Percentiles rank a stretch among this genome's conserved stretches.
These are phyloP conservation scores for Colletotrichum magnum DNA, from an alignment of 2,329 filamentous ascomycete genomes.

Conservation along the genomic window DNA sequence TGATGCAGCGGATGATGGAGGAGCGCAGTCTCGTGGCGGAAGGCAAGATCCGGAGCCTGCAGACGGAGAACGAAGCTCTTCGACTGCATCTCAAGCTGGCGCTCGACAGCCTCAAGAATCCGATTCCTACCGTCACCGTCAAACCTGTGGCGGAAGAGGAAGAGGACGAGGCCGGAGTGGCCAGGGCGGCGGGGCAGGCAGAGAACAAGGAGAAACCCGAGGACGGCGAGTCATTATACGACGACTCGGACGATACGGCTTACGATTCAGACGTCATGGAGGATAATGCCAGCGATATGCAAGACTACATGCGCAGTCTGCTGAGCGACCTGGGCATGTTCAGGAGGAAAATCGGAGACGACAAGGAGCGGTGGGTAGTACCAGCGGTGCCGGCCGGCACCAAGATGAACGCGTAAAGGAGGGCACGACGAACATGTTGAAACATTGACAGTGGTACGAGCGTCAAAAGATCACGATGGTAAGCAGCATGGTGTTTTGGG, in stretches of 20 bases:
- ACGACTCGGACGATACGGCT: conserved; percentile 60
- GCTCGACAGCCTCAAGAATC: conserved; percentile 89
- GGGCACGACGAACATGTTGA: background rate
- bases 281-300: conserved; percentile 74
- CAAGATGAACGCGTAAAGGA: conserved; percentile 55
- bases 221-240: conserved; percentile 61
- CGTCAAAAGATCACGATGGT: conserved; percentile 27
- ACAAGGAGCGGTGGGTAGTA: conserved; percentile 80
- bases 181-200: conserved; percentile 31
- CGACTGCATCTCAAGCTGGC: conserved; percentile 90
- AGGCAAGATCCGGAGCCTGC: conserved; percentile 91
- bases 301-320: conserved; percentile 88
- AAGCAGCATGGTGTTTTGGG: conserved; percentile 42
- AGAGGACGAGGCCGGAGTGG: conserved; percentile 23
- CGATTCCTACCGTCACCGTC: conserved; percentile 77
- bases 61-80: conserved; percentile 91
- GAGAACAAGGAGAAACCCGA: conserved; percentile 72
- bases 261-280: conserved; percentile 62
- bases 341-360: conserved; percentile 87
- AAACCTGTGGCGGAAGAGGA: conserved; percentile 39
- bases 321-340: conserved; percentile 85
- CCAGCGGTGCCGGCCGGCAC: conserved; percentile 64
- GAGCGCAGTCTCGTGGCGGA: conserved; percentile 91
- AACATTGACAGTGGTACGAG: conserved; percentile 17
- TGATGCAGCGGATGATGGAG: conserved; percentile 97